Base-by-base conservation (phyloP, 306 rosid species). In the Casuarina glauca region DNA sequence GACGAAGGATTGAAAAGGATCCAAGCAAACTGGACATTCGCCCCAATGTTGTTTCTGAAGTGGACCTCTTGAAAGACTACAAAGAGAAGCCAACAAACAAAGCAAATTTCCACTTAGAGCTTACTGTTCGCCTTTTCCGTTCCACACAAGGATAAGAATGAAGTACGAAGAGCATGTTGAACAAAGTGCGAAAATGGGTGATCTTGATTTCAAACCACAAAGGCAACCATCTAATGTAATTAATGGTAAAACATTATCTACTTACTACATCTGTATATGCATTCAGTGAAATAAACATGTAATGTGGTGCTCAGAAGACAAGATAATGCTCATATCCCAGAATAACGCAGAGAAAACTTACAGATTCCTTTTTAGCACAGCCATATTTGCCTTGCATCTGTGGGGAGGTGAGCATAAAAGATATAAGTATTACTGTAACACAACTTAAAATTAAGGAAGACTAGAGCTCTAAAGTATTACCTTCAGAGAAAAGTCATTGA, bases 301-400 rank as follows among this genome's bases (percentile, higher is more conserved):
- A 43, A 54, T 26, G 36, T 35, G 7, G 38, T 55, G 38, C 46
- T 49, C 48, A 16, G 46, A 26, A 61, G 51, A 55, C 48, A 50
- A 15, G 39, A 64, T 77, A 38, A 67, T 17, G 26, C 58, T 69
- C 2, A 39, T 77, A 77, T 39, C 57, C 26, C 52, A 3, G 32
- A 44, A 35, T 39, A 38, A 53, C 54, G 68, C 42, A 75, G 49
- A 60, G 53, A 57, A 68, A 69, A 46, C 96, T 90, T 84, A 93
- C 98, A 4, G 92, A 58, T 86, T 82, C 93, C 79, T 80, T 91
- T 84, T 79, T 91, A 53, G 89, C 74, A 84, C 84, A 84, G 51
- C 98, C 99, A 70, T 82, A 96, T 89, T 87, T 93, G 81, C 85
- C 87, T 80, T 93, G 97, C 86, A 91, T 77, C 99, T 96, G 96